phyloP scores from a whole-genome alignment of 164 flowering plant species.

The Nymphaea colorata region DNA sequence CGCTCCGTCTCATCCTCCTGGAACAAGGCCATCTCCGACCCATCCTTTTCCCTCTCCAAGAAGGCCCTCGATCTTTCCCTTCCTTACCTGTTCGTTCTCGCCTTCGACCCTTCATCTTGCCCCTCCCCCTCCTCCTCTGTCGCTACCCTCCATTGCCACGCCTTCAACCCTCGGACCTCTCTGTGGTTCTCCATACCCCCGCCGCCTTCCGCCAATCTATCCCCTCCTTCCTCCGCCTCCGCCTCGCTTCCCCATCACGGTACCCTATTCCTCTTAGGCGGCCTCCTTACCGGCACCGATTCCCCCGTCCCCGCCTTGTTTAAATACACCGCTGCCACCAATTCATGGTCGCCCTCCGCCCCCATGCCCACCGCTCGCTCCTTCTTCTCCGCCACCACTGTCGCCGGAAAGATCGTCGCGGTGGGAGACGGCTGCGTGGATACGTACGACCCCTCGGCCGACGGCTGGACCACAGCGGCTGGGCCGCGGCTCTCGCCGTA shows the following conservation, averaged over 20 bases:
- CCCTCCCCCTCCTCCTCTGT: slow-evolving; percentile 7
- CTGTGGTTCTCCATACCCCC: slow-evolving; percentile 41
- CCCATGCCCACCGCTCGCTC: slow-evolving; percentile 28
- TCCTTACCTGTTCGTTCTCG: slow-evolving; percentile 34
- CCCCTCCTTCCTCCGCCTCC: slow-evolving; percentile 26
- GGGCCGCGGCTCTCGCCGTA: slow-evolving; percentile 21
- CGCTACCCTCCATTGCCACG: slow-evolving; percentile 39
- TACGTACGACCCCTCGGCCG: slow-evolving; percentile 22
- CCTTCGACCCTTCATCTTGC: slow-evolving; percentile 15
- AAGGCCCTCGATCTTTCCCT: slow-evolving; percentile 17
- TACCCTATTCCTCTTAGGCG: slow-evolving; percentile 34
- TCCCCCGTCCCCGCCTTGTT: slow-evolving; percentile 9
- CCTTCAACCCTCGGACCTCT: slow-evolving; percentile 33
- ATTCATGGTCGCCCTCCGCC: slow-evolving; percentile 23
- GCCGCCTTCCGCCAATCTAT: slow-evolving; percentile 26
- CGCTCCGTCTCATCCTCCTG: slow-evolving; percentile 35
- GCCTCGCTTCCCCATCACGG: slow-evolving; percentile 26
- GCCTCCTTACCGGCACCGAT: slow-evolving; percentile 24
- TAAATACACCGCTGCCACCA: slow-evolving; percentile 22
- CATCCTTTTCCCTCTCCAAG: slow-evolving; percentile 17
- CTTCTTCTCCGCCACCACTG: slow-evolving; percentile 24
- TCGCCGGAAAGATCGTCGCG: slow-evolving; percentile 28
- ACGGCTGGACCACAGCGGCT: slow-evolving; percentile 24
- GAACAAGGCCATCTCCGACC: slow-evolving; percentile 29
- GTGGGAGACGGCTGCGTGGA: slow-evolving; percentile 31